Base-by-base conservation (phyloP, 345 rosid genomes). In the Salix exigua region DNA sequence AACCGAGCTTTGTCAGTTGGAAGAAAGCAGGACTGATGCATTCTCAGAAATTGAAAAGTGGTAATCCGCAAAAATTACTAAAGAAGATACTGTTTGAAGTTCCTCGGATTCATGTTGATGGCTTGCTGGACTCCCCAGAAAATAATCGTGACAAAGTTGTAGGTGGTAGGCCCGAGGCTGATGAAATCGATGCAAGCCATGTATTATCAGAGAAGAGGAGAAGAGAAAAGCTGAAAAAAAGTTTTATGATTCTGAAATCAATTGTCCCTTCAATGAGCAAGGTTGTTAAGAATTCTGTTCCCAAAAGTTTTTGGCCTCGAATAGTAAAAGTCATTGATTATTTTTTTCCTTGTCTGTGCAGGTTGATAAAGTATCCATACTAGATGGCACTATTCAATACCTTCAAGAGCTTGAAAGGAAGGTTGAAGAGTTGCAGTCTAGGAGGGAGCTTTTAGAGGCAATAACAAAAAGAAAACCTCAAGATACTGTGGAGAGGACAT, bases 331-430 rank as follows among this genome's bases (percentile, higher is more conserved):
- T 18, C 30, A 19, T 19, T 38, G 19, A 42, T 17, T 40, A 44
- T 26, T 2, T 46, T 50, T 75, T n/a, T 19, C 25, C 70, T 80
- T 73, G 28, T 37, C 83, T 55, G 40, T 83, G 88, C 89, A 96
- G 98, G 84, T 74, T 23, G 97, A 92, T 79, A 85, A 90, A 75
- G 88, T 90, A 46, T 86, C 94, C 1, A 85, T 92, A 78, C 90
- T 96, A 78, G 98, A 96, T 74, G 90, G 86, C 77, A 88, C 99
- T 6, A 94, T 96, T 42, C 83, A 84, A 72, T 91, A 90, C 73
- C 83, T 94, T 17, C 89, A 89, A 80, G 91, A 88, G 80, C 88
- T 96, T 1, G 89, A 85, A 75, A 94, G 80, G 80, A 88, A 86
- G 61, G 93, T 92, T 69, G 84, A 85, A 74, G 92, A 92, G 71